Percentiles rank a stretch among this genome's conserved stretches.
These are phyloP conservation scores for Russula virescens DNA, from an alignment of 768 basidiomycete species.

Conservation along the genomic window DNA sequence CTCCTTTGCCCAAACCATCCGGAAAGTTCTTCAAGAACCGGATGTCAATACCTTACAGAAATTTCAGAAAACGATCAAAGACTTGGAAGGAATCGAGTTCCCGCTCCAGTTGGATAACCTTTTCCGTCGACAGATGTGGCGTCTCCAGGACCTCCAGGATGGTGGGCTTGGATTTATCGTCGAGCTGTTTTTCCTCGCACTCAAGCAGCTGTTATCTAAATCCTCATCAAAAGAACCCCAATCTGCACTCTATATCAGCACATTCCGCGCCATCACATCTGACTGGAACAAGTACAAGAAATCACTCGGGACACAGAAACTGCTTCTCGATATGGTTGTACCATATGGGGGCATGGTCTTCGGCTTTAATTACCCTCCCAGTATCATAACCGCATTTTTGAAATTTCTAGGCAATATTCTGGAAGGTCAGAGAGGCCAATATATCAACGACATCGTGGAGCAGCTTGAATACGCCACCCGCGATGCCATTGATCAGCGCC, in stretches of 20 bases:
- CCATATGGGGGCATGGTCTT: not conserved
- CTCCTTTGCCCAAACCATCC: not conserved
- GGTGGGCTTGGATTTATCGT: not conserved
- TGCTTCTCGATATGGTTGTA: not conserved
- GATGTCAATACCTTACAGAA: too few species aligned
- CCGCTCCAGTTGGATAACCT: too few species aligned
- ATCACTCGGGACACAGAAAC: conserved; percentile 1
- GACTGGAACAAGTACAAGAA: not conserved
- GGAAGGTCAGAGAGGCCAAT: not conserved
- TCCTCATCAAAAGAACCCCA: not conserved
- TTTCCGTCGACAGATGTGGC: not conserved
- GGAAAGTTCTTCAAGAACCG: not conserved
- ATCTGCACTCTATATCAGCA: not conserved
- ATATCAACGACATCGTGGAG: not conserved
- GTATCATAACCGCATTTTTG: not conserved
- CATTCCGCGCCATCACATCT: not conserved
- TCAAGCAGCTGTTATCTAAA: not conserved
- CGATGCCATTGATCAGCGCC: too few species aligned
- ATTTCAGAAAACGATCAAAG: not conserved
- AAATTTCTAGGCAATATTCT: not conserved
- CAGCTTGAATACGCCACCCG: not conserved
- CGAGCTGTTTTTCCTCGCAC: conserved; percentile 2
- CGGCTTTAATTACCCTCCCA: not conserved
- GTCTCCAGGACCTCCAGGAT: not conserved
- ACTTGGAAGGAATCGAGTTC: not conserved